Conservation (phyloP, 768 basidiomycete genomes). For the Neoboletus subvelutipes region DNA sequence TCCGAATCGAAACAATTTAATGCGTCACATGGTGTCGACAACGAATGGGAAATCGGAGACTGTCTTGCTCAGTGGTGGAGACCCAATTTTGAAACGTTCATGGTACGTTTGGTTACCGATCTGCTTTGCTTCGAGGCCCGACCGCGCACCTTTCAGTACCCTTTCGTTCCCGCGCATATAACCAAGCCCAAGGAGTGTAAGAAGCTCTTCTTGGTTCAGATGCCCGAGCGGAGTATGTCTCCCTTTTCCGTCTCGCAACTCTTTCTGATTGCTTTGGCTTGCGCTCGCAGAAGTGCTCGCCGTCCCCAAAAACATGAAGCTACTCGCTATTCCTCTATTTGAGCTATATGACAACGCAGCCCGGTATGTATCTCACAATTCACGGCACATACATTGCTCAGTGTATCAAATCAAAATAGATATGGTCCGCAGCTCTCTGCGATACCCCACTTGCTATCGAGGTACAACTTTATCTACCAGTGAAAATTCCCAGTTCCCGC, state of each 20-base stretch:
- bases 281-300: slow-evolving; percentile 78
- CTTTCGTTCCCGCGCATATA: slow-evolving; percentile 92
- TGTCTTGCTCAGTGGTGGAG: slow-evolving; percentile 99
- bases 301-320: slow-evolving; percentile 98
- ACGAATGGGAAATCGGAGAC: slow-evolving; percentile 96
- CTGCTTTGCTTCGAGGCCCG: neutral
- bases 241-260: neutral
- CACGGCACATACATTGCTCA: slow-evolving; percentile 1
- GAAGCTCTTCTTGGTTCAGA: slow-evolving; percentile 91
- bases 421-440: slow-evolving; percentile 95
- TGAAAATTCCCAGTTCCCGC: slow-evolving; percentile 22
- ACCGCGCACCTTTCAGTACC: slow-evolving; percentile 57
- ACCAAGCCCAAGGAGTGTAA: slow-evolving; percentile 99
- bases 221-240: slow-evolving; percentile 88
- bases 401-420: slow-evolving; percentile 29
- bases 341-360: slow-evolving; percentile 98
- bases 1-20: slow-evolving; percentile 73
- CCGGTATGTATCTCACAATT: slow-evolving; percentile 42
- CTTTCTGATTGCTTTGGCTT: neutral
- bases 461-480: slow-evolving; percentile 83
- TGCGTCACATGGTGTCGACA: slow-evolving; percentile 71
- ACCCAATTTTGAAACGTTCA: slow-evolving; percentile 98
- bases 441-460: slow-evolving; percentile 88
- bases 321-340: slow-evolving; percentile 93
- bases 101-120: slow-evolving; percentile 56